Evolutionary conservation across 2,329 filamentous ascomycete species (phyloP).

Genomic region (Ophiostoma australiae): DNA sequence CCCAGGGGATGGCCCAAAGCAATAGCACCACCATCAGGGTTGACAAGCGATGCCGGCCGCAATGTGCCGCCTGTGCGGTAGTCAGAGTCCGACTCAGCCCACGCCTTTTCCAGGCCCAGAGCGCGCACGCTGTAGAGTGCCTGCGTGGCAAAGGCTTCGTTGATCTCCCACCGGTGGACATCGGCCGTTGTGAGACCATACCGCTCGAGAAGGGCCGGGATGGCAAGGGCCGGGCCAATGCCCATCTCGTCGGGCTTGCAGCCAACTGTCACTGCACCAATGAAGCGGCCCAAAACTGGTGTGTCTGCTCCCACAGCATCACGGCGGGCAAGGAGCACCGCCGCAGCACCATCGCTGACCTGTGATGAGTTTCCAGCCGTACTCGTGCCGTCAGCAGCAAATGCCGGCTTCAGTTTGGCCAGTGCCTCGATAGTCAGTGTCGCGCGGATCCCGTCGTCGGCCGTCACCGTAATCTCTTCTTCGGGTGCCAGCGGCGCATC

Average conservation of each 20-base stretch:
- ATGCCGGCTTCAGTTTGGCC: constrained; percentile 77
- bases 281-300: constrained; percentile 80
- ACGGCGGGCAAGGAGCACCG: constrained; percentile 77
- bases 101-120: constrained; percentile 59
- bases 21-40: constrained; percentile 89
- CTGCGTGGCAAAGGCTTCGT: constrained; percentile 71
- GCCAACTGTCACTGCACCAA: constrained; percentile 68
- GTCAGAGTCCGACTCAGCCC: constrained; percentile 41
- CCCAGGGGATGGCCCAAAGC: constrained; percentile 90
- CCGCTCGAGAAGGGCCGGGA: constrained; percentile 71
- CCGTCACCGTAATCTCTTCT: constrained; percentile 60
- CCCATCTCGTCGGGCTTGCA: constrained; percentile 93
- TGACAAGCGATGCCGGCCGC: constrained; percentile 57
- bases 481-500: constrained; percentile 40
- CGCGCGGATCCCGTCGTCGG: constrained; percentile 78
- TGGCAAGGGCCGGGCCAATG: constrained; percentile 77
- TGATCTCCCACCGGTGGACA: constrained; percentile 86
- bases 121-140: constrained; percentile 65
- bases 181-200: constrained; percentile 64
- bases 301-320: constrained; percentile 71
- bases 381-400: constrained; percentile 65
- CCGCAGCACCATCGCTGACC: constrained; percentile 83
- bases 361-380: constrained; percentile 82
- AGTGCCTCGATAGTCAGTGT: constrained; percentile 65
- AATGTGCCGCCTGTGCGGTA: background rate